Percentiles rank a stretch among this genome's conserved stretches.
These are phyloP conservation scores for Debaryomycetaceae sp. DNA, from an alignment of 1,139 yeast genomes.

Conservation along the genomic window DNA sequence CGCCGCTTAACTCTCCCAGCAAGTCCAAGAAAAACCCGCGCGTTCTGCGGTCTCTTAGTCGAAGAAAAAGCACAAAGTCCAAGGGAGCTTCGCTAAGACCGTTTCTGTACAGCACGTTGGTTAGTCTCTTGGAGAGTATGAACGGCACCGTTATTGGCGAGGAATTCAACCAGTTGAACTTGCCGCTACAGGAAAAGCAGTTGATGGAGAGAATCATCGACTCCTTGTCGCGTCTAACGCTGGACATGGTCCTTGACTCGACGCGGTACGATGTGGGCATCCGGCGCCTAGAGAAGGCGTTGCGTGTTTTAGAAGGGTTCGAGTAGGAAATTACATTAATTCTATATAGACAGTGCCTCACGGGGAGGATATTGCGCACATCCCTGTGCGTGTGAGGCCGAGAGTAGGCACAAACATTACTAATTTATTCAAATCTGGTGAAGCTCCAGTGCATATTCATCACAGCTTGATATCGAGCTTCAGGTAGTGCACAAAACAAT, in stretches of 20 bases:
- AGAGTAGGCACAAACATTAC: no score
- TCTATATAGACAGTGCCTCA: no score
- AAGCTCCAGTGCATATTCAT: no score
- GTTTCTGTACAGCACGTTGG: constrained; percentile 47
- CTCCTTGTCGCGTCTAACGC: constrained; percentile 71
- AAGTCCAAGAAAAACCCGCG: constrained; percentile 16
- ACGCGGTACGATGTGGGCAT: constrained; percentile 75
- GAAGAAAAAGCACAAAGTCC: constrained; percentile 6
- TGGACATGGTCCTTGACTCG: constrained; percentile 82
- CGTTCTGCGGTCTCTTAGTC: constrained; percentile 5
- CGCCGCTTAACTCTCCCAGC: constrained; percentile 19
- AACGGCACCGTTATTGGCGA: constrained; percentile 56
- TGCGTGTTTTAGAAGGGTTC: constrained; percentile 77
- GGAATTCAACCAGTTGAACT: constrained; percentile 63
- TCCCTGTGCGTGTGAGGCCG: no score
- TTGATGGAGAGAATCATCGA: constrained; percentile 78
- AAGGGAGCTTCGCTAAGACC: constrained; percentile 26
- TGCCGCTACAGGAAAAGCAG: constrained; percentile 69
- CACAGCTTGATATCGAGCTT: constrained; percentile 3
- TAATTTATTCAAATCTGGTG: no score
- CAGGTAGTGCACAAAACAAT: constrained; percentile 4
- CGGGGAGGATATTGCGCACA: no score
- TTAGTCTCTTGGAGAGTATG: constrained; percentile 48
- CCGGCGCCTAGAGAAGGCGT: constrained; percentile 65
- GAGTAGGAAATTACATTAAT: constrained; percentile 2